A percentile compares a stretch with the other conserved stretches of the same genome.
Evolutionary conservation across 345 rosid species (phyloP).

Genomic region (Lepidium aucheri): DNA sequence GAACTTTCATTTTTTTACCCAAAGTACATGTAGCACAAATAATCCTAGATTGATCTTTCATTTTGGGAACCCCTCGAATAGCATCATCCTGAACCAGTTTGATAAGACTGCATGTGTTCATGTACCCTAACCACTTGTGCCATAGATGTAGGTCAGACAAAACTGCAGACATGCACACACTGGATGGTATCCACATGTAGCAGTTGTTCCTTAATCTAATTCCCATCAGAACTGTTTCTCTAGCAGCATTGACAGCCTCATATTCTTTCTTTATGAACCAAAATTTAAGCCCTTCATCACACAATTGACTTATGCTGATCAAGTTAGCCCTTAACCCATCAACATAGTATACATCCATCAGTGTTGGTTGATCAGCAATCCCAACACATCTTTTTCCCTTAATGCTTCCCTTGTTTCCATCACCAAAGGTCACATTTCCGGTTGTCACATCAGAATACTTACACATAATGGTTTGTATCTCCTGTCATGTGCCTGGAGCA

Average conservation of each 20-base stretch:
- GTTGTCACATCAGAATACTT: no score
- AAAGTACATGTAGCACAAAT: no score
- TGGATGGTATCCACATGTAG: neutral
- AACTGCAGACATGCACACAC: neutral
- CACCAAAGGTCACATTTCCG: no score
- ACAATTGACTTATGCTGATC: neutral
- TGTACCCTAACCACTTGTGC: no score
- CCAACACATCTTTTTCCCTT: no score
- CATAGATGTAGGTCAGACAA: no score
- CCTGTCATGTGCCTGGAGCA: no score
- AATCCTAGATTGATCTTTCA: accelerated
- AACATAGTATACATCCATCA: neutral
- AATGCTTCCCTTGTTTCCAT: no score
- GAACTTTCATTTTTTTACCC: no score
- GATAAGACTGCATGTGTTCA: neutral
- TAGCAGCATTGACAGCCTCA: no score
- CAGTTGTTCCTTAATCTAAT: neutral
- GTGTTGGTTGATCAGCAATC: no score
- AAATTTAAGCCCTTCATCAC: neutral
- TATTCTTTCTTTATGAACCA: neutral
- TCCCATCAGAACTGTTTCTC: accelerated
- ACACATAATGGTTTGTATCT: no score
- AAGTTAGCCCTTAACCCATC: neutral
- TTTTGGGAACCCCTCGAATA: accelerated
- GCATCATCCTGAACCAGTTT: neutral